phyloP scores from a whole-genome alignment of 1,284 basidiomycete genomes.

The Caloboletus firmus region DNA sequence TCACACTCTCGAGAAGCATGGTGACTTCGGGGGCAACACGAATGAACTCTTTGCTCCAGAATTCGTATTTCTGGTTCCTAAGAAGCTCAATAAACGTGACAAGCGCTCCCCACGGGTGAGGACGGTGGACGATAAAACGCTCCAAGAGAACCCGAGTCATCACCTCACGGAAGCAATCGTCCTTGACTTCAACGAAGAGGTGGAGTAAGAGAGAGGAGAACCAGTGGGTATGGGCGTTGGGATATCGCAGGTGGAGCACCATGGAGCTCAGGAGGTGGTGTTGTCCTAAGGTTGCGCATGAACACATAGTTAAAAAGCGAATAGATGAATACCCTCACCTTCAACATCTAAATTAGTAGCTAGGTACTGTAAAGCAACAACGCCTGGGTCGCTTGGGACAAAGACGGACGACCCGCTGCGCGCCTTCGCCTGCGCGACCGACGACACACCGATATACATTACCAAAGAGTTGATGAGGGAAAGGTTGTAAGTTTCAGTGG shows the following conservation, averaged over 20 bases:
- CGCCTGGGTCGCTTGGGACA: conserved; percentile 77
- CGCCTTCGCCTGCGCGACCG: conserved; percentile 82
- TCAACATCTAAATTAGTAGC: conserved; percentile 86
- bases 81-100: conserved; percentile 93
- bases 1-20: conserved; percentile 75
- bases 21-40: conserved; percentile 80
- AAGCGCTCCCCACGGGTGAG: conserved; percentile 96
- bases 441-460: conserved; percentile 91
- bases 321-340: conserved; percentile 52
- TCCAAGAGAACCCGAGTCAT: conserved; percentile 91
- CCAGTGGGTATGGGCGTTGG: conserved; percentile 96
- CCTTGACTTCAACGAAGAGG: conserved; percentile 77
- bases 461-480: conserved; percentile 90
- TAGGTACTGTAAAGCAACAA: conserved; percentile 79
- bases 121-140: conserved; percentile 89
- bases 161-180: conserved; percentile 83
- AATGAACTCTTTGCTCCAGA: conserved; percentile 83
- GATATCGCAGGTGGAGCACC: conserved; percentile 92
- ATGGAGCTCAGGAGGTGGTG: conserved; percentile 90
- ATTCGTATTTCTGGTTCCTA: conserved; percentile 80
- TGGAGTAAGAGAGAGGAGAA: conserved; percentile 88
- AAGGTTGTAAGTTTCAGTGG: conserved; percentile 79
- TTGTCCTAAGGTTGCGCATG: conserved; percentile 60
- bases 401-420: conserved; percentile 79
- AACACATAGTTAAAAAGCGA: neutral